Evolutionary conservation across 2,329 filamentous ascomycete species (phyloP), one percentile per base, ranked within the genome.

Genomic region (Tolypocladium endophyticum): DNA sequence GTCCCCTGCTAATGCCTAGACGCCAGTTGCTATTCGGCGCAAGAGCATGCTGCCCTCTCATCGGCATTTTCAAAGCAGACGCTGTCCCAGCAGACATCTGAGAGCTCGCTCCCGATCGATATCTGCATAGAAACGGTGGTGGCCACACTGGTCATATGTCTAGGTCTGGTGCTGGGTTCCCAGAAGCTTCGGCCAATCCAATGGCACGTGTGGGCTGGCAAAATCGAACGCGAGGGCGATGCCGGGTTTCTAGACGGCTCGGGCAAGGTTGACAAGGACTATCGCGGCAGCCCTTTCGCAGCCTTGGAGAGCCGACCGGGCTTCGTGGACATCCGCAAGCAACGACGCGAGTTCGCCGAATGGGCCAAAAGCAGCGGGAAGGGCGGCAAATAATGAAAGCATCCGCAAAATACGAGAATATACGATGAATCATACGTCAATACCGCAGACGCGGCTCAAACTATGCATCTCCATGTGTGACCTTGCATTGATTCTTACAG

Each of bases 11-110:
- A 58, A 70, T 62, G 55, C 30, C 61, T 55, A 58, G 43, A n/a
- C 43, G 60, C 58, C 71, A 99, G 94, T 64, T 95, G 92, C 76
- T 99, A 97, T 76, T 99, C 94, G 57, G 92, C 92, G 55, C 89
- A 96, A 74, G 94, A 99, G 77, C 90, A 96, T 76, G 88, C 90
- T 8, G 81, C 86, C 28, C 83, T 96, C 56, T 84, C 87, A 66
- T 83, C 87, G 59, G 78, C 79, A 39, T 73, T 79, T 58, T 71
- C 77, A 52, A 75, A 77, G 36, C 71, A 79, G 50, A 68, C 77
- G 4, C 69, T 76, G 33, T 72, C 80, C 4, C 74, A 78, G 36
- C 68, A 74, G 25, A 69, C 76, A 18, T 67, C 76, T 3, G 65
- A 73, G 57, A 69, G 74, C 60, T 77, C 81, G 20, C 81, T 97